These are phyloP conservation scores for Linnemannia exigua DNA, from an alignment of 192 early-diverging fungal genomes.

Conservation along the genomic window DNA sequence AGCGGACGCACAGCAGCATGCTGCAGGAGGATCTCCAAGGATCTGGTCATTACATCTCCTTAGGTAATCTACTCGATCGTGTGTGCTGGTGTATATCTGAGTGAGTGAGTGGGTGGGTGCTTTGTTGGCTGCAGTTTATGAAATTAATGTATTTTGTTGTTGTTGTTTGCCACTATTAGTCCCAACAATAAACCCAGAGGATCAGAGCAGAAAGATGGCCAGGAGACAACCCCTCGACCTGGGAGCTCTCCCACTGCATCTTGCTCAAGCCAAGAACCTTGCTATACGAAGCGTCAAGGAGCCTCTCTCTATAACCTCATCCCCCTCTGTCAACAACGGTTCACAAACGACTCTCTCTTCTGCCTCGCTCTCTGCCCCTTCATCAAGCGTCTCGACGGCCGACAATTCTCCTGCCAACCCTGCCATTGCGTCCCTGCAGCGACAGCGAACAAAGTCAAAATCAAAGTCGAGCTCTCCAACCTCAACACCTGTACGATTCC, in stretches of 20 bases:
- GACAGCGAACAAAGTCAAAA: constrained; percentile 26
- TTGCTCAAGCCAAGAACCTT: constrained; percentile 39
- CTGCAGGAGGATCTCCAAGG: constrained; percentile 21
- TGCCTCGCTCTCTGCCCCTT: neutral
- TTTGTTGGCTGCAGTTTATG: neutral
- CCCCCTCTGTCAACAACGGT: neutral
- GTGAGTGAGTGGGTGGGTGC: no score
- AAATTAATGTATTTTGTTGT: neutral
- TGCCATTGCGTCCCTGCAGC: neutral
- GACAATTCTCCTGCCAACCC: neutral
- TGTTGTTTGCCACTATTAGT: neutral
- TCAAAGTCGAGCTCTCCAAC: constrained; percentile 35
- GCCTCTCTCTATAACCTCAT: neutral
- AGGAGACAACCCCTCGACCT: neutral
- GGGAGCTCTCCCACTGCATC: constrained; percentile 28
- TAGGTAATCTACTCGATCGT: constrained; percentile 12
- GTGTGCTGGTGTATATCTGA: neutral
- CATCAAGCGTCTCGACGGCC: neutral
- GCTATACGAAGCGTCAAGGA: constrained; percentile 29
- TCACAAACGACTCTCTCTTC: neutral
- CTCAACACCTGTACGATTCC: constrained; percentile 10
- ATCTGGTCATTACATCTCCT: neutral
- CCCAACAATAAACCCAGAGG: constrained; percentile 2
- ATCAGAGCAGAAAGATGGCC: constrained; percentile 24
- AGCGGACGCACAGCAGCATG: constrained; percentile 43